Evolutionary conservation across 2,329 filamentous ascomycete species (phyloP).

Genomic region (Penicillium sp.): DNA sequence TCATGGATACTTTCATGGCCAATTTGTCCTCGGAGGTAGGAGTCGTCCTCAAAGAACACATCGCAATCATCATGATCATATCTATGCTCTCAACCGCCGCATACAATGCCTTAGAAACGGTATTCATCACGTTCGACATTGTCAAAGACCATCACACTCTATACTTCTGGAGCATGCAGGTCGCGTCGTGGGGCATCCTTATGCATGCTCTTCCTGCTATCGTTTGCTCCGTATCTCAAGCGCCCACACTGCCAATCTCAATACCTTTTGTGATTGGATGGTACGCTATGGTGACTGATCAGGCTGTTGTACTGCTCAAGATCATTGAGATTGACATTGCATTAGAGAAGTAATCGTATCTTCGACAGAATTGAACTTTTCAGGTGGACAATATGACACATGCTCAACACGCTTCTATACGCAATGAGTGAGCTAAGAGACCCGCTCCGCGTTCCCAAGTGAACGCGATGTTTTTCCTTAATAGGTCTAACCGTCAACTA

Average conservation of each 20-base stretch:
- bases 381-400: no score
- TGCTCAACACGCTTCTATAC: no score
- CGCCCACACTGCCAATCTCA: constrained; percentile 2
- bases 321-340: no score
- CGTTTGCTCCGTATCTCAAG: constrained; percentile 2
- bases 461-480: no score
- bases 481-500: no score
- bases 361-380: no score
- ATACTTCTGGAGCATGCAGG: constrained; percentile 47
- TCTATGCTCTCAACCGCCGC: constrained; percentile 10
- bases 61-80: constrained; percentile 4
- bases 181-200: constrained; percentile 39
- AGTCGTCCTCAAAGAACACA: constrained; percentile 1
- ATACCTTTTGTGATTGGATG: constrained; percentile 33
- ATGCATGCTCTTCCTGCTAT: constrained; percentile 36
- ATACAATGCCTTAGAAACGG: constrained; percentile 46
- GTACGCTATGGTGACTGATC: constrained; percentile 44
- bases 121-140: constrained; percentile 42
- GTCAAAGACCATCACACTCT: constrained; percentile 43
- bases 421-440: no score
- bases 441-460: no score
- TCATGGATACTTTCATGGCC: constrained; percentile 4
- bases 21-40: constrained; percentile 1
- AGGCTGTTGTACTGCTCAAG: constrained; percentile 39
- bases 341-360: no score